Conservation (phyloP, 2,329 filamentous ascomycete species). For the Ceratocystis albifundus region DNA sequence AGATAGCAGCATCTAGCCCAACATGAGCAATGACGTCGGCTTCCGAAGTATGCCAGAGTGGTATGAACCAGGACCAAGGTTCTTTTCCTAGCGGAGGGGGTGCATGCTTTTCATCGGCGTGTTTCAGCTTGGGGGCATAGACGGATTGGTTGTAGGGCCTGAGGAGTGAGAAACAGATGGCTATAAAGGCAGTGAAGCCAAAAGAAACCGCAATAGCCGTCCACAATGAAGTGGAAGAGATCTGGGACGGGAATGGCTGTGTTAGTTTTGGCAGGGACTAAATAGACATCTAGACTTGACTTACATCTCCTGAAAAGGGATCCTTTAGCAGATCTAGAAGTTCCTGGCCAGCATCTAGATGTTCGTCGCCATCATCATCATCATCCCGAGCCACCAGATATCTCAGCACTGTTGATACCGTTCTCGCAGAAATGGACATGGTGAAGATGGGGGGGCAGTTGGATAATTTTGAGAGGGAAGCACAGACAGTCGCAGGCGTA, state of each 20-base stretch:
- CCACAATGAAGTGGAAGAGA: slow-evolving; percentile 48
- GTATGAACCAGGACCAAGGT: slow-evolving; percentile 76
- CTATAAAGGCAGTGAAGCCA: slow-evolving; percentile 59
- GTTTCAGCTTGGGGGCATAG: slow-evolving; percentile 86
- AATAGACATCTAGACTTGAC: slow-evolving; percentile 16
- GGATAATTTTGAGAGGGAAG: background rate
- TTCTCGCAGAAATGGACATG: background rate
- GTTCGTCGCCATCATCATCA: slow-evolving; percentile 13
- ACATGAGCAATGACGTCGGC: slow-evolving; percentile 65
- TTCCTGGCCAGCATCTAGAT: slow-evolving; percentile 32
- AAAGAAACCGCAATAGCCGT: slow-evolving; percentile 72
- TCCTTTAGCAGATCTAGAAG: slow-evolving; percentile 40
- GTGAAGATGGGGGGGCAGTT: background rate
- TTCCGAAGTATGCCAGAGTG: slow-evolving; percentile 68
- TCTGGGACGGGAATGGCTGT: slow-evolving; percentile 6
- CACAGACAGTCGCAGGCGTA: background rate
- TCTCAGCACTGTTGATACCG: slow-evolving; percentile 11
- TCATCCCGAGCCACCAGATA: slow-evolving; percentile 15
- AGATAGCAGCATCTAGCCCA: slow-evolving; percentile 82
- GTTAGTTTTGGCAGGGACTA: slow-evolving; percentile 13
- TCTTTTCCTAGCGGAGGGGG: slow-evolving; percentile 78
- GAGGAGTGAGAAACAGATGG: slow-evolving; percentile 73
- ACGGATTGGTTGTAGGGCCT: slow-evolving; percentile 85
- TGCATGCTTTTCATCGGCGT: slow-evolving; percentile 80
- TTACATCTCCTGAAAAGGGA: slow-evolving; percentile 41